phyloP scores from a whole-genome alignment of 2,329 filamentous ascomycete species.

The Gaeumannomyces sp. region DNA sequence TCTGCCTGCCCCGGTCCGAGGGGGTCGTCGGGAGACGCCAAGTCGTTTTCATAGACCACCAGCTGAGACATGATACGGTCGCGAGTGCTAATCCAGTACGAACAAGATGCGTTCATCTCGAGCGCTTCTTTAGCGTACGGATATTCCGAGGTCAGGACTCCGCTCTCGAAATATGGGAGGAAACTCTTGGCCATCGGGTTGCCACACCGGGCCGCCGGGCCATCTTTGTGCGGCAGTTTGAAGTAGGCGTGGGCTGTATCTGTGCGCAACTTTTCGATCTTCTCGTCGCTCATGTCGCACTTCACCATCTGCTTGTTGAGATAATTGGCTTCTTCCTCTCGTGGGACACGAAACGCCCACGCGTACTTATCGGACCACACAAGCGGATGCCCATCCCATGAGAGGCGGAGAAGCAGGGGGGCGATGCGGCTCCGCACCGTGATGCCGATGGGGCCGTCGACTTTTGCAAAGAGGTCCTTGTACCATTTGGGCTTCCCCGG shows the following conservation, averaged over 20 bases:
- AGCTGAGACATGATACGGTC: conserved; percentile 93
- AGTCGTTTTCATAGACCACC: conserved; percentile 69
- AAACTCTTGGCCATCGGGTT: conserved; percentile 92
- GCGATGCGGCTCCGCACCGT: conserved; percentile 85
- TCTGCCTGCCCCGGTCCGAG: conserved; percentile 6
- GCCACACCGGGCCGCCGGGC: conserved; percentile 73
- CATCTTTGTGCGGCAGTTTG: conserved; percentile 95
- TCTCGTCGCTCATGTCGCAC: conserved; percentile 73
- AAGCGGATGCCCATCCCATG: conserved; percentile 85
- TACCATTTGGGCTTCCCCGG: conserved; percentile 96
- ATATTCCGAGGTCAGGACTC: conserved; percentile 80
- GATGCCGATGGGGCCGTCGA: conserved; percentile 62
- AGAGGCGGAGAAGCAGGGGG: conserved; percentile 72
- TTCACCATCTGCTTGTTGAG: conserved; percentile 62
- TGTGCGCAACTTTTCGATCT: conserved; percentile 57
- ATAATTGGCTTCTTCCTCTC: conserved; percentile 57
- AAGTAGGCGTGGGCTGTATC: conserved; percentile 68
- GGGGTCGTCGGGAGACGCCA: conserved; percentile 34
- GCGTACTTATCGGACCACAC: conserved; percentile 91
- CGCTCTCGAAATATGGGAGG: conserved; percentile 83
- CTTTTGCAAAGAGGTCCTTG: conserved; percentile 76
- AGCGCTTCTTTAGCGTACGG: conserved; percentile 87
- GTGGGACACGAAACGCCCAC: conserved; percentile 81
- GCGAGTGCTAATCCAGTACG: conserved; percentile 96
- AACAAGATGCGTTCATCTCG: conserved; percentile 98